Evolutionary conservation across 2,329 filamentous ascomycete species (phyloP).

Genomic region (Aspergillus fijiensis): DNA sequence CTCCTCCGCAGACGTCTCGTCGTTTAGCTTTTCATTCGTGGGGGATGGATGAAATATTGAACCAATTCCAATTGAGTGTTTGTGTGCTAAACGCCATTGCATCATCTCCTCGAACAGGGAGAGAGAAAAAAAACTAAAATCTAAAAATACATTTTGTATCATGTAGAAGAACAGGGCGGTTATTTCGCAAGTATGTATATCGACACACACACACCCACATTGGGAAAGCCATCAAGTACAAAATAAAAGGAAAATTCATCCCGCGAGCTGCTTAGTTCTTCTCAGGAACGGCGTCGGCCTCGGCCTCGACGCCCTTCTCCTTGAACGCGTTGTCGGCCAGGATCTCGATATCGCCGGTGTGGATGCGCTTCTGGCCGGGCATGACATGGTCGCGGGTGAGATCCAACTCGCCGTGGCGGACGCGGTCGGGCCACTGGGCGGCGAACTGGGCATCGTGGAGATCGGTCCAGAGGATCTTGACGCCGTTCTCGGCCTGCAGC

Average conservation of each 20-base stretch:
- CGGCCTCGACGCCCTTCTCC: constrained; percentile 22
- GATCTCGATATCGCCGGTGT: constrained; percentile 19
- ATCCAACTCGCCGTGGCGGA: constrained; percentile 45
- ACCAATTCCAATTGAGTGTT: constrained; percentile 1
- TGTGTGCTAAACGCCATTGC: constrained; percentile 22
- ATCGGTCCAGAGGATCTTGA: constrained; percentile 50
- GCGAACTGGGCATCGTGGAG: constrained; percentile 46
- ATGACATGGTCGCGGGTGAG: constrained; percentile 38
- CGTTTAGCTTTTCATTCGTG: not conserved
- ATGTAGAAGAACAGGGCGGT: constrained; percentile 4
- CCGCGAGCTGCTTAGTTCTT: constrained; percentile 1
- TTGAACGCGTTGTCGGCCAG: constrained; percentile 27
- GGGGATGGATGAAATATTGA: not conserved
- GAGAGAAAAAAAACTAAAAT: constrained; percentile 8
- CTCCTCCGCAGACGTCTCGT: not conserved
- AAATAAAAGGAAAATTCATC: not conserved
- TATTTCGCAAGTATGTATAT: constrained; percentile 1
- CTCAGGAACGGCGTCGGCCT: not conserved
- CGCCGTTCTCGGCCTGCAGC: constrained; percentile 27
- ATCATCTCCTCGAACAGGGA: constrained; percentile 13
- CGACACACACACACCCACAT: constrained; percentile 11
- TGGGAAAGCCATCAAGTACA: constrained; percentile 9
- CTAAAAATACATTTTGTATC: constrained; percentile 28
- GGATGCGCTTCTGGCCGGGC: constrained; percentile 27
- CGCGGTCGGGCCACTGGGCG: constrained; percentile 43